These are phyloP conservation scores for Diutina ranongensis DNA, from an alignment of 1,139 yeast genomes.

Conservation along the genomic window DNA sequence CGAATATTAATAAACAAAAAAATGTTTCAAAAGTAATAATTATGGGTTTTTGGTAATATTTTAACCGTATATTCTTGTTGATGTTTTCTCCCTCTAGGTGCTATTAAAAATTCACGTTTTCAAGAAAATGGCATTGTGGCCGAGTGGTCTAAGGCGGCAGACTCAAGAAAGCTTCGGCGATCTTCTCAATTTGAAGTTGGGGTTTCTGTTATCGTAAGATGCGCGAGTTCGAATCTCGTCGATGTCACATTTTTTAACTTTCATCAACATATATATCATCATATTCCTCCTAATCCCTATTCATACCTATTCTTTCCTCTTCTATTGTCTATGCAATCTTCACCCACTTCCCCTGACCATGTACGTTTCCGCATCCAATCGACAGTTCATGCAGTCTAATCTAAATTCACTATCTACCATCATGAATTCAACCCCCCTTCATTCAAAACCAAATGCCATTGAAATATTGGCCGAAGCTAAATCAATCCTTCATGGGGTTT, in stretches of 20 bases:
- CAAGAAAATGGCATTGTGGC: neutral
- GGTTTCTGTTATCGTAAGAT: neutral
- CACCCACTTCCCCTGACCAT: too few relatives aligned
- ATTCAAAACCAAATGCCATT: neutral
- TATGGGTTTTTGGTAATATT: too few relatives aligned
- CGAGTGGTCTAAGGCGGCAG: neutral
- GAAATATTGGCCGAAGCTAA: neutral
- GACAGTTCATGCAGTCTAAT: neutral
- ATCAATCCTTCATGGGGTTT: neutral
- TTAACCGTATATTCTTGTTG: too few relatives aligned
- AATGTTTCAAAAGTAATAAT: too few relatives aligned
- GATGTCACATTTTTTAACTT: neutral
- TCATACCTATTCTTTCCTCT: neutral
- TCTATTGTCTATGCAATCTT: too few relatives aligned
- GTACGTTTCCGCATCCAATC: neutral
- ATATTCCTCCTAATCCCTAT: neutral
- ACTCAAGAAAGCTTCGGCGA: neutral
- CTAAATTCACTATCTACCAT: neutral
- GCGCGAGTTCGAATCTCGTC: neutral
- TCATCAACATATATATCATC: neutral
- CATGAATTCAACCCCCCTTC: neutral
- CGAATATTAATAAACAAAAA: neutral
- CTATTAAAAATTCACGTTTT: too few relatives aligned
- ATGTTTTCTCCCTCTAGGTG: too few relatives aligned
- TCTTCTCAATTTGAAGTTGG: neutral